Evolutionary conservation across 306 rosid genomes (phyloP).

Genomic region (Ammopiptanthus mongolicus): DNA sequence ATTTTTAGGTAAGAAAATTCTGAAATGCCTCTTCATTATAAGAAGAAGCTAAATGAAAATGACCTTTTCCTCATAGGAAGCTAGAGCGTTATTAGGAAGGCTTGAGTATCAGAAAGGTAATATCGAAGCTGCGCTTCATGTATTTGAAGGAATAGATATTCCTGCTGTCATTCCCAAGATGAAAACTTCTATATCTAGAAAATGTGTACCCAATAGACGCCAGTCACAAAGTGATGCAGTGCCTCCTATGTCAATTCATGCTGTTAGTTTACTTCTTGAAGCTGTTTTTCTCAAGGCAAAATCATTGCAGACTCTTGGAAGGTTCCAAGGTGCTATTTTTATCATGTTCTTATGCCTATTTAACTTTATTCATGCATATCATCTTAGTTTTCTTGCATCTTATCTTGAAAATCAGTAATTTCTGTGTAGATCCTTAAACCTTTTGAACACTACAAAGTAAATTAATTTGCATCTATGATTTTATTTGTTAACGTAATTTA

Average conservation of each 20-base stretch:
- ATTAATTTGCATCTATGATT: not conserved
- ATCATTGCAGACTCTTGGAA: constrained; percentile 70
- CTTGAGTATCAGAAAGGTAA: constrained; percentile 91
- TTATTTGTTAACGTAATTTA: constrained; percentile 1
- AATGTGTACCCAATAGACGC: constrained; percentile 50
- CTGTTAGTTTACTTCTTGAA: constrained; percentile 87
- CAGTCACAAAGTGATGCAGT: constrained; percentile 49
- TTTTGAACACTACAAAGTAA: not conserved
- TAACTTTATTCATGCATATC: not conserved
- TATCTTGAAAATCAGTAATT: not conserved
- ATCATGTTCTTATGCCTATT: not conserved
- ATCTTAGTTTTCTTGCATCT: not conserved
- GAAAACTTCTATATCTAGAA: constrained; percentile 59
- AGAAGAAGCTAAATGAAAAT: constrained; percentile 15
- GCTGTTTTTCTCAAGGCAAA: constrained; percentile 83
- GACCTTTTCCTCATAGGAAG: constrained; percentile 56
- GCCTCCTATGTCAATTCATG: constrained; percentile 81
- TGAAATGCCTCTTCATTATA: not conserved
- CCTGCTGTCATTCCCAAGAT: constrained; percentile 67
- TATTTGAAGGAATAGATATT: constrained; percentile 91
- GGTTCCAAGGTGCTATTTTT: constrained; percentile 64
- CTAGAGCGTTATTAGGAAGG: constrained; percentile 92
- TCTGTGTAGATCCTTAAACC: not conserved
- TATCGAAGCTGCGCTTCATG: constrained; percentile 86
- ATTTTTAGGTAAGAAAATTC: not conserved